Base-by-base conservation (phyloP, 139 green algal species). In the Chlorella sorokiniana region DNA sequence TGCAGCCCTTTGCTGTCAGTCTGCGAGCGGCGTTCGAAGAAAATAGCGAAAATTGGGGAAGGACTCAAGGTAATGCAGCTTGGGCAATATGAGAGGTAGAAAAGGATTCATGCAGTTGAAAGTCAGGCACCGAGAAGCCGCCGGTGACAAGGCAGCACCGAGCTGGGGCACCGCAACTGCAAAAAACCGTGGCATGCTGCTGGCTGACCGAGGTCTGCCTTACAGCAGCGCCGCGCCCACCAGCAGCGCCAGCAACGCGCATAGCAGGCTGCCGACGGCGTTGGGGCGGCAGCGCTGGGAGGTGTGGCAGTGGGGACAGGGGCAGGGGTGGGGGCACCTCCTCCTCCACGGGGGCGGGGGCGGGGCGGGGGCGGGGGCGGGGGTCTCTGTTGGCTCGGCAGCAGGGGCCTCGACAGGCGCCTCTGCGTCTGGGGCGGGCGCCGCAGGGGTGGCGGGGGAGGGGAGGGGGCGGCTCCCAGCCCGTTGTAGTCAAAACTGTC, bases 401-500 rank as follows among this genome's bases (percentile, higher is more conserved):
- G 31, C 31, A 8, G 48, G 45, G 29, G 70, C 31, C n/a, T n/a
- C n/a, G n/a, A n/a, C n/a, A n/a, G n/a, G n/a, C n/a, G n/a, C n/a
- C n/a, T n/a, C n/a, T 2, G 70, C 1, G n/a, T 45, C 33, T 14
- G 70, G 45, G 33, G 70, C 25, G 44, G 33, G 8, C 7, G 31
- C n/a, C 45, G 31, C 45, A 78, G 27, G 42, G 11, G 44, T 18
- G 44, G 10, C 6, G 70, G 44, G 7, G 14, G 9, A 27, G 29
- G 69, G 1, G 16, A 6, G 27, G 14, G 18, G 45, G 27, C 10
- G 44, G 16, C 37, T 23, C 29, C 25, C 54, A 80, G 22, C 27
- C 75, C 59, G 38, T 79, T 79, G 54, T 81, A 72, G 8, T 70
- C 59, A 22, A 42, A 71, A 62, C 37, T 20, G 59, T 56, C n/a